Evolutionary conservation across 257 asterid species (phyloP).

Genomic region (Perilla frutescens): DNA sequence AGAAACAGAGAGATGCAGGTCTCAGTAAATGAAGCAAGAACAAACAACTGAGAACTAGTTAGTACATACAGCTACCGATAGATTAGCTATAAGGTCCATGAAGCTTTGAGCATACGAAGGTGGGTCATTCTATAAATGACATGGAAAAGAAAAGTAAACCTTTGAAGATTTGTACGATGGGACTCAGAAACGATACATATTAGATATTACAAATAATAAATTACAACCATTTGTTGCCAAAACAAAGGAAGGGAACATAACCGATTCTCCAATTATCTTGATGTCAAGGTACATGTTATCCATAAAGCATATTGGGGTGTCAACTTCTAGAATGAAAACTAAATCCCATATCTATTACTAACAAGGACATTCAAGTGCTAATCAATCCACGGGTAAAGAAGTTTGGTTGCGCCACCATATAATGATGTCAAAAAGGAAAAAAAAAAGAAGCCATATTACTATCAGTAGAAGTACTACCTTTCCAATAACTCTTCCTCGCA

Average conservation of each 20-base stretch:
- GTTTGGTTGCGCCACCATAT: conserved; percentile 5
- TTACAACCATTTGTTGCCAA: conserved; percentile 1
- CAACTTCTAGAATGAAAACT: conserved; percentile 16
- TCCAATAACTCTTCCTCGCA: conserved; percentile 88
- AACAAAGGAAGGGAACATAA: conserved; percentile 7
- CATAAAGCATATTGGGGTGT: conserved; percentile 8
- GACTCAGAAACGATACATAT: conserved; percentile 8
- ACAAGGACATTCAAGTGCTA: conserved; percentile 19
- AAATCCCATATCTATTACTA: conserved; percentile 14
- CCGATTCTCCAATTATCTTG: conserved; percentile 13
- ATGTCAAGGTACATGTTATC: conserved; percentile 1
- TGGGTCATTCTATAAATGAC: conserved; percentile 17
- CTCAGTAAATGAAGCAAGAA: not conserved
- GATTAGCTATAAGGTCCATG: conserved; percentile 25
- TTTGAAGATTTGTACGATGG: not conserved
- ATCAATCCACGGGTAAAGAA: not conserved
- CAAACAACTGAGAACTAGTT: not conserved
- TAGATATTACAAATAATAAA: not conserved
- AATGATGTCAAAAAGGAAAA: conserved; percentile 1
- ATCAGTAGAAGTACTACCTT: conserved; percentile 58
- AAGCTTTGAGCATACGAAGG: not conserved
- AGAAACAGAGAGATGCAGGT: conserved; percentile 21
- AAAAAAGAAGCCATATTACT: not conserved
- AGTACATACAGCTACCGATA: conserved; percentile 6
- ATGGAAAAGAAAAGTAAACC: not conserved